Evolutionary conservation across 805 yeast species (phyloP), one percentile per base, ranked within the genome.

Genomic region (Babjeviella inositovora): DNA sequence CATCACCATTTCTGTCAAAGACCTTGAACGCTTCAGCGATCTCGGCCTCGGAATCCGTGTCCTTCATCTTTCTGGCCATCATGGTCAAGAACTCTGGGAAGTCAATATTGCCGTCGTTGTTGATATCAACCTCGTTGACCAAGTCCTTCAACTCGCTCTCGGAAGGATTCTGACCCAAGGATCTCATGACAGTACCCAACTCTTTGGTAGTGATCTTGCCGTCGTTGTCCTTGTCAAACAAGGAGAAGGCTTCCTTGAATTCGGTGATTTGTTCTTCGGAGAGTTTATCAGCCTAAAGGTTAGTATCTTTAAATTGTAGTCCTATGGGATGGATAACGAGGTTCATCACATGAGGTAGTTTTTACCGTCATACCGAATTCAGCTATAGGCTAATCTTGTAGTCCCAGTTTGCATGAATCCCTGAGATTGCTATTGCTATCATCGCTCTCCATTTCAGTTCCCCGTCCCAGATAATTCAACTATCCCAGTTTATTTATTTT

Each of bases 21-120:
- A 90, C 98, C 56, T 85, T 87, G 66, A 90, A 90, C 8, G 98
- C 98, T 55, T 90, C 98, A 33, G 87, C 69, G 34, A 90, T 71
- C 53, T 90, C 98, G 39, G 92, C 97, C 54, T 90, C 97, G 17
- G 90, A 75, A 49, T 90, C 98, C 31, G 90, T 84, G 41, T 87
- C 94, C 57, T 84, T 90, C 70, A 90, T 73, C n/a, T n/a, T n/a
- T 37, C 52, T 43, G 3, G 52, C 52, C 52, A 46, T 46, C 52
- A 46, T 46, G 37, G 63, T 56, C 35, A 56, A 53, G 28, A 56
- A 56, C 33, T 56, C 63, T 13, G 63, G 62, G 41, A 56, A 56
- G 36, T 56, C 63, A 24, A 56, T 53, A 17, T 59, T 50, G 18
- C 95, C 95, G 53, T 90, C 93, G 38, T 87, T 87, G 56, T 90